A percentile compares a stretch with the other conserved stretches of the same genome.
Conservation (phyloP, 176 grass and related monocot species). For the Saccharum spontaneum region DNA sequence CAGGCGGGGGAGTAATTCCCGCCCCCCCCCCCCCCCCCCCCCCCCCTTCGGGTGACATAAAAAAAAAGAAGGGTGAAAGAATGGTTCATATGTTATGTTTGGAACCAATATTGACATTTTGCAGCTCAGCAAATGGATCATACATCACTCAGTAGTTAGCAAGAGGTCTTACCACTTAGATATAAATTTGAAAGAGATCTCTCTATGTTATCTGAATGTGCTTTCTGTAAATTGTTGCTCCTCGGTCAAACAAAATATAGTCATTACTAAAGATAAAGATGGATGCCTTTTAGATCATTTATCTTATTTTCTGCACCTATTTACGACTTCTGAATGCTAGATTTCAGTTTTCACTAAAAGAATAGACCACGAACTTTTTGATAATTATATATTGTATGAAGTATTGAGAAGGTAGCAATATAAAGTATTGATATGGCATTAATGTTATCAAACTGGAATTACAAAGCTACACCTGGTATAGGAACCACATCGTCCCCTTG, state of each 20-base stretch:
- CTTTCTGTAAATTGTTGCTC: background rate
- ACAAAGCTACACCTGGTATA: constrained; percentile 60
- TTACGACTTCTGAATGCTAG: background rate
- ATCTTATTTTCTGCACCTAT: background rate
- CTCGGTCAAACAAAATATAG: background rate
- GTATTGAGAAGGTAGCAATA: background rate
- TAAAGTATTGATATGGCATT: background rate
- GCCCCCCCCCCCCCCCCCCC: too few relatives aligned
- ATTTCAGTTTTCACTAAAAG: background rate
- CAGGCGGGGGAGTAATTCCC: too few relatives aligned
- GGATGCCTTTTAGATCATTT: background rate
- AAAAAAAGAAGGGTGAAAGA: background rate
- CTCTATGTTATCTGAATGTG: background rate
- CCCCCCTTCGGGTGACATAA: too few relatives aligned
- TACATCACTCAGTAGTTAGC: background rate
- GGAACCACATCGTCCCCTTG: constrained; percentile 80
- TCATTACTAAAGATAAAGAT: background rate
- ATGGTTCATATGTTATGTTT: background rate
- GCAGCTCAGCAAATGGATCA: background rate
- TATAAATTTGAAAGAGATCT: background rate
- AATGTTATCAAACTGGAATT: background rate
- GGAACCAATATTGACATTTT: background rate
- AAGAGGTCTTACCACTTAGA: background rate
- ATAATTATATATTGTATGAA: background rate
- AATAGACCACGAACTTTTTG: background rate